Conservation (phyloP, 1,139 yeast species). For the Spencermartinsiella ligniputridi region DNA sequence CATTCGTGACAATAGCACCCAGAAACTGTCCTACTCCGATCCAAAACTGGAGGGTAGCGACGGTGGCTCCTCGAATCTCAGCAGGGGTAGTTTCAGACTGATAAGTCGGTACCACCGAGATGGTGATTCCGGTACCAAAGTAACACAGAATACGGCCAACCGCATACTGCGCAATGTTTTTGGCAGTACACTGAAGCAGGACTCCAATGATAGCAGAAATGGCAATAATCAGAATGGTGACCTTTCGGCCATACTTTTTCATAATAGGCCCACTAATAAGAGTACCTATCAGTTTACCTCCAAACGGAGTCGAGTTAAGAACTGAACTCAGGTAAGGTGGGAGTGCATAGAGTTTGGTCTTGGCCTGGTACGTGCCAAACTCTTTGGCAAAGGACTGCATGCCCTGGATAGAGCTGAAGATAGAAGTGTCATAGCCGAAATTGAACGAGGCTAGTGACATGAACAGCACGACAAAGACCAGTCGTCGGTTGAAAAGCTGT, state of each 20-base stretch:
- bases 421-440: slow-evolving; percentile 13
- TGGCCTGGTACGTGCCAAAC: slow-evolving; percentile 10
- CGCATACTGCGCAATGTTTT: slow-evolving; percentile 61
- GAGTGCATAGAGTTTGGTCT: slow-evolving; percentile 2
- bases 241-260: slow-evolving; percentile 9
- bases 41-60: slow-evolving; percentile 11
- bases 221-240: slow-evolving; percentile 7
- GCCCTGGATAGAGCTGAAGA: slow-evolving; percentile 9
- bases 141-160: slow-evolving; percentile 56
- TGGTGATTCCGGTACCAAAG: slow-evolving; percentile 27
- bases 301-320: slow-evolving; percentile 13
- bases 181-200: slow-evolving; percentile 66
- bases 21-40: slow-evolving; percentile 11
- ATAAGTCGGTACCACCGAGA: slow-evolving; percentile 20
- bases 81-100: slow-evolving; percentile 20
- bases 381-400: slow-evolving; percentile 13
- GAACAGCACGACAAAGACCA: slow-evolving; percentile 8
- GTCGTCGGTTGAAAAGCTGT: slow-evolving; percentile 5
- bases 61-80: slow-evolving; percentile 16
- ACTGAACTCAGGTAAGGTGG: slow-evolving; percentile 12
- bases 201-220: slow-evolving; percentile 45
- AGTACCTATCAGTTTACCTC: slow-evolving; percentile 13
- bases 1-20: slow-evolving; percentile 10
- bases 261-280: slow-evolving; percentile 7
- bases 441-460: slow-evolving; percentile 12